A percentile compares a stretch with the other conserved stretches of the same genome.
These are phyloP conservation scores for Mycena haematopus DNA, from an alignment of 768 basidiomycete species.

Conservation along the genomic window DNA sequence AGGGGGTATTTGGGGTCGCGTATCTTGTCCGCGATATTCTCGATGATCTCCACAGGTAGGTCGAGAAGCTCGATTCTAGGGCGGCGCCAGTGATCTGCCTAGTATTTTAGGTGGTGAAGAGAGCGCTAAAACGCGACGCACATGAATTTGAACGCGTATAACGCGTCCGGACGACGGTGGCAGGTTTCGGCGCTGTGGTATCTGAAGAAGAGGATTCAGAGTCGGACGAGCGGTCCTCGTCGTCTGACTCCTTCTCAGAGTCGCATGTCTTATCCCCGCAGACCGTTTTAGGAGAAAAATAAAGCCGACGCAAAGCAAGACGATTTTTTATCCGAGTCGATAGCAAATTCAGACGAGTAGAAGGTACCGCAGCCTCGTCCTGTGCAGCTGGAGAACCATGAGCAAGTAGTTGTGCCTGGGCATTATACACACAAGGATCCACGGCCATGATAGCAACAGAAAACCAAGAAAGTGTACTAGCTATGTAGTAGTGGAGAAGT, in stretches of 20 bases:
- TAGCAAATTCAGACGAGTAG: constrained; percentile 5
- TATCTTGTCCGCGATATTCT: constrained; percentile 35
- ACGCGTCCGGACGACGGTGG: not conserved
- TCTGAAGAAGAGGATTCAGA: constrained; percentile 16
- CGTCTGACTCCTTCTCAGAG: constrained; percentile 11
- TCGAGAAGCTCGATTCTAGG: constrained; percentile 35
- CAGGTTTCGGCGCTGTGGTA: not conserved
- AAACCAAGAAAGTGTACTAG: constrained; percentile 18
- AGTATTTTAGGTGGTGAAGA: not conserved
- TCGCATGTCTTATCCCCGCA: not conserved
- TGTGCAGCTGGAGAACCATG: constrained; percentile 7
- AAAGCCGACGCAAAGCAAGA: constrained; percentile 22
- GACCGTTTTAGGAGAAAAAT: constrained; percentile 8
- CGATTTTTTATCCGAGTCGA: constrained; percentile 27
- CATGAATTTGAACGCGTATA: constrained; percentile 7
- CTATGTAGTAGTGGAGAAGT: no score
- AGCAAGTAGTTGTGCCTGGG: not conserved
- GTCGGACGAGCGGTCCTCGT: constrained; percentile 15
- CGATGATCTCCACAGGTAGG: constrained; percentile 38
- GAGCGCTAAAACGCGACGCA: not conserved
- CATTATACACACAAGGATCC: constrained; percentile 1
- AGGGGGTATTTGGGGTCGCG: constrained; percentile 29
- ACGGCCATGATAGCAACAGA: constrained; percentile 12
- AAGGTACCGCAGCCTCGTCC: constrained; percentile 7
- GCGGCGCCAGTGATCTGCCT: constrained; percentile 20